These are phyloP conservation scores for Colletotrichum siamense DNA, from an alignment of 2,329 filamentous ascomycete species.

Conservation along the genomic window DNA sequence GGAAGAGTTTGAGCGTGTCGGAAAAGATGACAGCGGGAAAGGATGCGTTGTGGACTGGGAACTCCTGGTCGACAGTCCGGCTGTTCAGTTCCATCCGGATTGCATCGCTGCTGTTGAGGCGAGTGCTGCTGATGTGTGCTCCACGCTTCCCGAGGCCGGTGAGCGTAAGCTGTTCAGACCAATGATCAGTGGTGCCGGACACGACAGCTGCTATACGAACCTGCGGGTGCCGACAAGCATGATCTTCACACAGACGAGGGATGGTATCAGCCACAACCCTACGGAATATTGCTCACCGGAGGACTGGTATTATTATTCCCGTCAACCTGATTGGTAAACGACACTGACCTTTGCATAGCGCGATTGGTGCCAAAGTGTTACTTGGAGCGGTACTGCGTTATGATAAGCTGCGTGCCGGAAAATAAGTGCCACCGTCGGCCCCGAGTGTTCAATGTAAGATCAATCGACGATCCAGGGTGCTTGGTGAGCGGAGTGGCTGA, in stretches of 20 bases:
- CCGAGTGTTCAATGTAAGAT: rapidly evolving
- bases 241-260: not conserved
- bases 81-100: not conserved
- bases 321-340: not conserved
- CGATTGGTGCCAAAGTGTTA: not conserved
- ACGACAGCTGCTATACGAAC: not conserved
- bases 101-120: not conserved
- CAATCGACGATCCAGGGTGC: rapidly evolving
- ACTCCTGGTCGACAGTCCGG: not conserved
- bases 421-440: not conserved
- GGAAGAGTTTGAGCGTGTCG: not conserved
- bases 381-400: not conserved
- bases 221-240: not conserved
- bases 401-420: not conserved
- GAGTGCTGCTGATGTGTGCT: not conserved
- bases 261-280: not conserved
- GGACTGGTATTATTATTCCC: not conserved
- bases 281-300: not conserved
- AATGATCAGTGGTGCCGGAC: not conserved
- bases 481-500: not conserved
- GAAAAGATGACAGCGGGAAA: not conserved
- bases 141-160: not conserved
- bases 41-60: not conserved
- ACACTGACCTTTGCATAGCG: not conserved
- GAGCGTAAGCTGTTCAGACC: not conserved